Percentiles rank a stretch among this genome's conserved stretches.
Evolutionary conservation across 2,329 filamentous ascomycete species (phyloP).

Genomic region (Venturia effusa): DNA sequence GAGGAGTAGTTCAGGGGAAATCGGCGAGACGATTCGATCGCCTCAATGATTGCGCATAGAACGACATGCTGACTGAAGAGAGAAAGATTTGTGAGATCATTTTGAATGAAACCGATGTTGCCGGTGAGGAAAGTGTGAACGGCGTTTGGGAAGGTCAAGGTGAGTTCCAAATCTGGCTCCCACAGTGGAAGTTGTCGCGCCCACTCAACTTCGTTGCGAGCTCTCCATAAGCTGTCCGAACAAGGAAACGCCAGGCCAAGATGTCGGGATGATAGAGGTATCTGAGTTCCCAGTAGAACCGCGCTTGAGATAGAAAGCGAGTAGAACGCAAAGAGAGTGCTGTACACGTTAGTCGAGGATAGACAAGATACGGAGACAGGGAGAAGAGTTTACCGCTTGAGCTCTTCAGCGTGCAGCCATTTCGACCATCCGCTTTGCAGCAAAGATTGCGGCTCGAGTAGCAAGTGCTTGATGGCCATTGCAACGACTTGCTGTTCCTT

Average conservation of each 20-base stretch:
- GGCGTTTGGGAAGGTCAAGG: background rate
- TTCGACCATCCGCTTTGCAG: background rate
- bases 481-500: conserved; percentile 1
- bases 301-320: background rate
- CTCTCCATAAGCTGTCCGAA: background rate
- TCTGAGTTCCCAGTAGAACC: background rate
- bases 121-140: background rate
- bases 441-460: background rate
- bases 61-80: background rate
- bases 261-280: background rate
- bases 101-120: background rate
- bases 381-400: background rate
- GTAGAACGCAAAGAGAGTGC: background rate
- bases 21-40: background rate
- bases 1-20: background rate
- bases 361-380: too few relatives aligned
- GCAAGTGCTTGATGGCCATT: background rate
- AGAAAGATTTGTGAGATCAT: background rate
- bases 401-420: background rate
- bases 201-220: background rate
- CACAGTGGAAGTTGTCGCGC: background rate
- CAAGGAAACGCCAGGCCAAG: background rate
- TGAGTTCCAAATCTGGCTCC: background rate
- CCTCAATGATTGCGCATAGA: background rate
- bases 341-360: background rate